Conservation (phyloP, 306 rosid genomes). For the Cucumis melo region DNA sequence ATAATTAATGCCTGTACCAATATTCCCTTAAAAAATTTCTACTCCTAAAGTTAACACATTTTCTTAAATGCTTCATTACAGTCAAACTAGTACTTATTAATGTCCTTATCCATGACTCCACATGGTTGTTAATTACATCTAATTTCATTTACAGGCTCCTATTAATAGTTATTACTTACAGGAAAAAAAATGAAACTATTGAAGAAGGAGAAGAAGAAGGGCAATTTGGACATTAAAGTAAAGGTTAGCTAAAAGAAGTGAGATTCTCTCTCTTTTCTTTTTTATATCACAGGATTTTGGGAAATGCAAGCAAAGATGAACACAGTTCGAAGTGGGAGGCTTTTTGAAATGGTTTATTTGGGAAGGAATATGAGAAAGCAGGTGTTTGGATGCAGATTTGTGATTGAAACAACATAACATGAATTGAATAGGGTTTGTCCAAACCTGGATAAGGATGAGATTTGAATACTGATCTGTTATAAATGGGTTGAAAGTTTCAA, state of each 20-base stretch:
- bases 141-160: neutral
- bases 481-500: neutral
- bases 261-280: neutral
- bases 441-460: neutral
- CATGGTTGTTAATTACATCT: neutral
- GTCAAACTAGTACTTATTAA: neutral
- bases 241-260: neutral
- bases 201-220: neutral
- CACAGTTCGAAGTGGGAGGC: neutral
- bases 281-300: neutral
- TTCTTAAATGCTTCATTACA: neutral
- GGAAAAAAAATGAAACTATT: neutral
- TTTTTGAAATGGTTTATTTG: neutral
- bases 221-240: neutral
- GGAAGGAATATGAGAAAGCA: neutral
- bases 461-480: neutral
- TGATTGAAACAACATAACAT: neutral
- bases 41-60: neutral
- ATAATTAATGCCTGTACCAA: constrained; percentile 1
- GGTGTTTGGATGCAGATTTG: neutral
- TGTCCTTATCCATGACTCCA: neutral
- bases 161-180: neutral
- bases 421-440: neutral
- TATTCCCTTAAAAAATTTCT: neutral
- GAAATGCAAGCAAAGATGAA: neutral